Percentiles rank a stretch among this genome's conserved stretches.
These are phyloP conservation scores for Penicillium digitatum DNA, from an alignment of 2,329 filamentous ascomycete genomes.

Conservation along the genomic window DNA sequence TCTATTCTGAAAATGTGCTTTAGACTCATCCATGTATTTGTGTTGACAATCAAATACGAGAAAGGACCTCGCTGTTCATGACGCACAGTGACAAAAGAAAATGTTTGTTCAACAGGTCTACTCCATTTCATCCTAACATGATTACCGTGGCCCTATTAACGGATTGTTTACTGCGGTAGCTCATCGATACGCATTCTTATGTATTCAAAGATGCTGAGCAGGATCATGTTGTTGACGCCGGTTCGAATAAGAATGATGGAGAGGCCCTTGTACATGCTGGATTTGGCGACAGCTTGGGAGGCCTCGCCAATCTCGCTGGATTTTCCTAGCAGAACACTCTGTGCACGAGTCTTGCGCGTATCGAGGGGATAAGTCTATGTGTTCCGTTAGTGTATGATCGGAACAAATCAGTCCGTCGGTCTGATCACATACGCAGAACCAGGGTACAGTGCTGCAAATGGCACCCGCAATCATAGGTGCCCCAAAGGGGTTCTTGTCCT, in stretches of 20 bases:
- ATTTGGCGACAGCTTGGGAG: slow-evolving; percentile 38
- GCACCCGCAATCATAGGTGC: slow-evolving; percentile 46
- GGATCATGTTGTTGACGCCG: slow-evolving; percentile 48
- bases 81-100: not conserved
- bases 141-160: not conserved
- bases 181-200: slow-evolving; percentile 44
- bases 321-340: slow-evolving; percentile 46
- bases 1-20: slow-evolving; percentile 24
- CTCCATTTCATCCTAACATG: not conserved
- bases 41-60: slow-evolving; percentile 11
- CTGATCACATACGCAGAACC: slow-evolving; percentile 42
- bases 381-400: slow-evolving; percentile 1
- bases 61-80: not conserved
- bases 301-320: slow-evolving; percentile 42
- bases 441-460: slow-evolving; percentile 46
- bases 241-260: slow-evolving; percentile 47
- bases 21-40: slow-evolving; percentile 23
- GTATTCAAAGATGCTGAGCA: slow-evolving; percentile 47
- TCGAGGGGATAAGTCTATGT: slow-evolving; percentile 47
- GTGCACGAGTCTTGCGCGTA: slow-evolving; percentile 48
- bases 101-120: not conserved
- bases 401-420: not conserved
- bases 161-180: slow-evolving; percentile 26
- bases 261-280: slow-evolving; percentile 48
- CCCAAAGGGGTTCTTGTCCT: slow-evolving; percentile 43